Conservation (phyloP, 345 rosid genomes). For the Brassica juncea region DNA sequence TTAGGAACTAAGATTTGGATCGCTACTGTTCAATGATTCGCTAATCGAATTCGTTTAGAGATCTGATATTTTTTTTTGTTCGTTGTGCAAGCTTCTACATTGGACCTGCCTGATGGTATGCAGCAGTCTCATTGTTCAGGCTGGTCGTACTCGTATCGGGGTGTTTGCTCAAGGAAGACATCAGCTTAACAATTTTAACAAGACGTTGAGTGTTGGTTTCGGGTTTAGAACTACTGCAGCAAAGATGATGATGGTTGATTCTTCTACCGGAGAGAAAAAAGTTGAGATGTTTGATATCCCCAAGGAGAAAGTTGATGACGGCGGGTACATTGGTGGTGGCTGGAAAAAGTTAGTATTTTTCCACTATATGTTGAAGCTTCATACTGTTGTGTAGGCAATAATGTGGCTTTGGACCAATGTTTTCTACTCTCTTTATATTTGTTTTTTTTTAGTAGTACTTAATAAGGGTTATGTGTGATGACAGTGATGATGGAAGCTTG, state of each 20-base stretch:
- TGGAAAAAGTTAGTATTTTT: slow-evolving; percentile 71
- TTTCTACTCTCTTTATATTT: neutral
- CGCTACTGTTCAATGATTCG: neutral
- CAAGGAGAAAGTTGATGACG: slow-evolving; percentile 65
- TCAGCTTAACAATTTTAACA: slow-evolving; percentile 32
- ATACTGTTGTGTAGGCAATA: neutral
- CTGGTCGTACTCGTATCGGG: slow-evolving; percentile 52
- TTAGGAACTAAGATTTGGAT: neutral
- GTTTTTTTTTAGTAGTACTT: neutral
- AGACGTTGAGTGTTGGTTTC: slow-evolving; percentile 46
- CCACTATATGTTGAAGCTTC: too few relatives aligned
- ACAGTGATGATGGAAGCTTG: slow-evolving; percentile 83
- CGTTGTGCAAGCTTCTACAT: slow-evolving; percentile 30
- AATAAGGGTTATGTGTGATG: slow-evolving; percentile 30
- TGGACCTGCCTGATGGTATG: slow-evolving; percentile 64
- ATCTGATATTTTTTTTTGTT: neutral
- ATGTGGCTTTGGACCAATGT: neutral
- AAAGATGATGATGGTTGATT: slow-evolving; percentile 93
- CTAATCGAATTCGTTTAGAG: neutral
- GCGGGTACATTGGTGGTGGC: slow-evolving; percentile 76
- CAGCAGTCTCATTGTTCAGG: slow-evolving; percentile 64
- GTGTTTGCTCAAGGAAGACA: slow-evolving; percentile 44
- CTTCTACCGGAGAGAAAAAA: slow-evolving; percentile 50
- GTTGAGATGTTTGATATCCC: slow-evolving; percentile 44
- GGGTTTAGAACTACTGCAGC: slow-evolving; percentile 26